Evolutionary conservation across 176 grass and related monocot species (phyloP).

Genomic region (Carex littledalei): DNA sequence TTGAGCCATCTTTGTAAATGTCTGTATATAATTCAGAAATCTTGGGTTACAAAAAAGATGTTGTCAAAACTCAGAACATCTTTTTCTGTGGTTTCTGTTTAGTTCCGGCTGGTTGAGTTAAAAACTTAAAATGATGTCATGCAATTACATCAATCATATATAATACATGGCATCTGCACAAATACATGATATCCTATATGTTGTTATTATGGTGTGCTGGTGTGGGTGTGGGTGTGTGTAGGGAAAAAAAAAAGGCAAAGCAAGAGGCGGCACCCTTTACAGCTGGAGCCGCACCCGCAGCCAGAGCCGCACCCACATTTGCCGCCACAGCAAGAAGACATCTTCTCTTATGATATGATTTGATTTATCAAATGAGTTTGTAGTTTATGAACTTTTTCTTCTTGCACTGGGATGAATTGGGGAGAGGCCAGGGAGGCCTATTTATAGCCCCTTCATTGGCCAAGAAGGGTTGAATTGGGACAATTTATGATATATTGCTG

Average conservation of each 20-base stretch:
- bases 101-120: neutral
- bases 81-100: neutral
- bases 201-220: neutral
- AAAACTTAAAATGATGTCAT: neutral
- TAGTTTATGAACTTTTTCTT: neutral
- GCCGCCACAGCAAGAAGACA: constrained; percentile 91
- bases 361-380: neutral
- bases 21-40: neutral
- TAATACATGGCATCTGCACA: neutral
- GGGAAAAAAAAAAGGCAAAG: neutral
- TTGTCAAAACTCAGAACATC: neutral
- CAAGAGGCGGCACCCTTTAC: constrained; percentile 35
- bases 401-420: constrained; percentile 21
- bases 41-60: neutral
- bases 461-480: neutral
- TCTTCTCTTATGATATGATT: constrained; percentile 9
- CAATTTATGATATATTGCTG: neutral
- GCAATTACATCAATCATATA: neutral
- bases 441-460: constrained; percentile 40
- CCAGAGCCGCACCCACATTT: constrained; percentile 65
- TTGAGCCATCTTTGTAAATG: neutral
- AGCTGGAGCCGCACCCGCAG: constrained; percentile 66
- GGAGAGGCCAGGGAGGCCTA: constrained; percentile 5
- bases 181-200: neutral
- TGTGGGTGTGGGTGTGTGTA: neutral